Evolutionary conservation across 1,284 basidiomycete species (phyloP).

Genomic region (Flammula alnicola): DNA sequence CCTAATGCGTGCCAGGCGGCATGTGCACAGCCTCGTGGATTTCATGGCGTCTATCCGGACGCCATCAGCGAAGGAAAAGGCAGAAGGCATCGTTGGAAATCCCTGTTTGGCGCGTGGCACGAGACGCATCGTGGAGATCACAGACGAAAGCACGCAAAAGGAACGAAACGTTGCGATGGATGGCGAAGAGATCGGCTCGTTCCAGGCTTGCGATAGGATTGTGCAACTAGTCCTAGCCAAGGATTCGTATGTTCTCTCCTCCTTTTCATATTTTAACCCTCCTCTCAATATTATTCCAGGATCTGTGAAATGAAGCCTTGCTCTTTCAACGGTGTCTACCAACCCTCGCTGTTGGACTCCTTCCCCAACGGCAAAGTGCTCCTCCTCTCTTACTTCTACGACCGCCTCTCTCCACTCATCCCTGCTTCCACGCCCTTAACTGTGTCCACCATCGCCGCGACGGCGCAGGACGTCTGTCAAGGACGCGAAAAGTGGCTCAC

Average conservation of each 20-base stretch:
- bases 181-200: constrained; percentile 80
- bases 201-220: constrained; percentile 85
- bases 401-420: constrained; percentile 87
- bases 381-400: constrained; percentile 96
- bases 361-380: constrained; percentile 84
- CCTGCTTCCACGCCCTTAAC: constrained; percentile 43
- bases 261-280: constrained; percentile 4
- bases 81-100: constrained; percentile 48
- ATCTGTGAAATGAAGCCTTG: constrained; percentile 91
- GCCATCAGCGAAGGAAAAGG: constrained; percentile 22
- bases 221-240: constrained; percentile 95
- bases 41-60: constrained; percentile 73
- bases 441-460: constrained; percentile 64
- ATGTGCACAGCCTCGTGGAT: constrained; percentile 88
- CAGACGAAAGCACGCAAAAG: constrained; percentile 53
- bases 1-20: constrained; percentile 86
- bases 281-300: constrained; percentile 40
- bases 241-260: constrained; percentile 73
- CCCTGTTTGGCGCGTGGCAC: constrained; percentile 84
- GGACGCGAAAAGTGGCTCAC: constrained; percentile 67
- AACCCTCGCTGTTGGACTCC: constrained; percentile 90
- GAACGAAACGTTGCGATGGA: constrained; percentile 79
- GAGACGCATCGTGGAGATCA: constrained; percentile 69
- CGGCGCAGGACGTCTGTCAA: constrained; percentile 75
- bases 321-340: constrained; percentile 97